Conservation (phyloP, 2,329 filamentous ascomycete genomes). For the Cladophialophora psammophila region DNA sequence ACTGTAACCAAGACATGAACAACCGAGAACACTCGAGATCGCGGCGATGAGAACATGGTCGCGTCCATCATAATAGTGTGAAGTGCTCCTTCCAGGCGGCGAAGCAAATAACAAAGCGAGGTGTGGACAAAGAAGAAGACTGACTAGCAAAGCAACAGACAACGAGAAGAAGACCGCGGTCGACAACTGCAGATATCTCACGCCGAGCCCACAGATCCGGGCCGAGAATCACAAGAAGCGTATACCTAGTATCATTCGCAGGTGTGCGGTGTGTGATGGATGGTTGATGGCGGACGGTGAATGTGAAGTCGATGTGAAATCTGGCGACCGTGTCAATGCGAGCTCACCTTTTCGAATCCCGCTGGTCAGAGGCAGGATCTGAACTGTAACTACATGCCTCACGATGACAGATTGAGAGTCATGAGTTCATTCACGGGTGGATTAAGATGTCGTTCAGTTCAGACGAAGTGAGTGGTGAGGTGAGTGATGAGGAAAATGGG, state of each 20-base stretch:
- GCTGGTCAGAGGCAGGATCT: not conserved
- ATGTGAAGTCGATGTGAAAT: conserved; percentile 7
- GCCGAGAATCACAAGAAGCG: not conserved
- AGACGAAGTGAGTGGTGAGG: not conserved
- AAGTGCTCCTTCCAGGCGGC: not conserved
- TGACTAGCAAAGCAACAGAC: not conserved
- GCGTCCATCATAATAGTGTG: not conserved
- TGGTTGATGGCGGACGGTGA: not conserved
- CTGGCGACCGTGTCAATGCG: not conserved
- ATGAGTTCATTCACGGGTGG: not conserved
- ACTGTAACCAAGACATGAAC: conserved; percentile 10
- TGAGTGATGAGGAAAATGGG: not conserved
- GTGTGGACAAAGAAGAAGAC: not conserved
- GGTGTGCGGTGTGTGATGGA: not conserved
- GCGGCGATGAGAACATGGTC: conserved; percentile 8
- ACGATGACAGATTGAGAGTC: not conserved
- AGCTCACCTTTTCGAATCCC: conserved; percentile 15
- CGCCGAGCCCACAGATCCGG: not conserved
- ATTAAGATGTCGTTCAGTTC: not conserved
- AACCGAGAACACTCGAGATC: not conserved
- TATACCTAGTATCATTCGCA: not conserved
- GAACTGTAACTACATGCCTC: not conserved
- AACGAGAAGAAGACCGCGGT: not conserved
- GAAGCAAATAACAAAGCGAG: not conserved
- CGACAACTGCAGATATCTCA: not conserved